phyloP scores from a whole-genome alignment of 148 eudicot species.

The Linanthus parryae region DNA sequence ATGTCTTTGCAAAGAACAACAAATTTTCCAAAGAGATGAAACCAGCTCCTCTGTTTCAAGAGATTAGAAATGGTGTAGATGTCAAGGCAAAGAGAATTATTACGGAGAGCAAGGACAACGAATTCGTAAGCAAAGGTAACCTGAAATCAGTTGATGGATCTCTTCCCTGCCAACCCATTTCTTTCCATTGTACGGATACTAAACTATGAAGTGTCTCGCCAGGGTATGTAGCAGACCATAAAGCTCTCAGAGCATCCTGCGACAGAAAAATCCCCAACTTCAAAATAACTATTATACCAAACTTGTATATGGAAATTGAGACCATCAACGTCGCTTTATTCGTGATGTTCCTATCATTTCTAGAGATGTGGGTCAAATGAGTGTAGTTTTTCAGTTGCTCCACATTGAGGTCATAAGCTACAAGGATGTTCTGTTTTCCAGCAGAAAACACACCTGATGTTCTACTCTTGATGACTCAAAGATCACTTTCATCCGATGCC shows the following conservation, averaged over 20 bases:
- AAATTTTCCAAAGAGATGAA: constrained; percentile 87
- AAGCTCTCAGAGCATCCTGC: constrained; percentile 73
- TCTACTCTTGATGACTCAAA: constrained; percentile 62
- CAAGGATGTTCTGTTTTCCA: too few relatives aligned
- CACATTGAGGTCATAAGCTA: neutral
- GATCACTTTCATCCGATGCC: constrained; percentile 55
- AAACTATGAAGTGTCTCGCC: constrained; percentile 50
- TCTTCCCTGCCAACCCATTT: constrained; percentile 95
- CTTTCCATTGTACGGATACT: constrained; percentile 89
- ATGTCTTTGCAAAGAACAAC: constrained; percentile 79
- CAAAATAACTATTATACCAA: too few relatives aligned
- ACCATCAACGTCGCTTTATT: too few relatives aligned
- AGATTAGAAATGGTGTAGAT: neutral
- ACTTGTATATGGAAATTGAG: too few relatives aligned
- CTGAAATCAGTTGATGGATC: constrained; percentile 94
- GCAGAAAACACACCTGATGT: constrained; percentile 61
- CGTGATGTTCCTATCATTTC: too few relatives aligned
- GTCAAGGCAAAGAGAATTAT: neutral
- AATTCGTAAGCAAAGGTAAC: constrained; percentile 22
- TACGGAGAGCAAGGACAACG: neutral
- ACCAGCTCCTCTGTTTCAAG: constrained; percentile 76
- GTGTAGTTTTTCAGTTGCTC: neutral
- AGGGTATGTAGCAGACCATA: constrained; percentile 83
- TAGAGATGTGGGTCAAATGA: too few relatives aligned
- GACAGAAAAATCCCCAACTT: constrained; percentile 5